Percentiles rank a stretch among this genome's conserved stretches.
phyloP scores from a whole-genome alignment of 352 stramenopile genomes.

The Phytopythium chamaehyphon region DNA sequence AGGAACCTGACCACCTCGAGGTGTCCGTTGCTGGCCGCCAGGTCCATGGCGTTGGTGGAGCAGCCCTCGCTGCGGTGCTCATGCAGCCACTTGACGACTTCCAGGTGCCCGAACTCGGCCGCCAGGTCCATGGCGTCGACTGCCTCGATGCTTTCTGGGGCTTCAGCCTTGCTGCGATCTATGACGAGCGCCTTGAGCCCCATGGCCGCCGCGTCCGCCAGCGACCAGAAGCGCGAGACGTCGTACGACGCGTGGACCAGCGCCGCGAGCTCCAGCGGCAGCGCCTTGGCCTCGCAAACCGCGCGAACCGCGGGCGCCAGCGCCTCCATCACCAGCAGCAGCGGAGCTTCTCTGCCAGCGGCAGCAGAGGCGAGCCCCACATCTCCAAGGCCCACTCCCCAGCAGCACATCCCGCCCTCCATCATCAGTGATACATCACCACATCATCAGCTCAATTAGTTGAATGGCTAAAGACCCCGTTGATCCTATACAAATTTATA shows the following conservation, averaged over 20 bases:
- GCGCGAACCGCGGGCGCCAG: slow-evolving; percentile 29
- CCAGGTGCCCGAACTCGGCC: slow-evolving; percentile 51
- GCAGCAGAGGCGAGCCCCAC: neutral
- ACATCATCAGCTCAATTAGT: no score
- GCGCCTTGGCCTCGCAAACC: slow-evolving; percentile 26
- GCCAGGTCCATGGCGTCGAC: slow-evolving; percentile 49
- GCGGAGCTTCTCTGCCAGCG: neutral
- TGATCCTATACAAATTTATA: neutral
- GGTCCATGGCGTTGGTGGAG: slow-evolving; percentile 63
- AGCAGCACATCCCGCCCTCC: neutral
- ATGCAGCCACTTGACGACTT: slow-evolving; percentile 57
- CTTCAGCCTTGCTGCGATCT: slow-evolving; percentile 13
- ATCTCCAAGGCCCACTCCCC: no score
- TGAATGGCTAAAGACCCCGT: no score
- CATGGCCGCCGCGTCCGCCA: slow-evolving; percentile 31
- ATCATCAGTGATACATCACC: no score
- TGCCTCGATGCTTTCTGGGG: slow-evolving; percentile 1
- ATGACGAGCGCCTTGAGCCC: slow-evolving; percentile 32
- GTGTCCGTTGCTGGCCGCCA: slow-evolving; percentile 55
- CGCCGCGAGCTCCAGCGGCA: slow-evolving; percentile 27
- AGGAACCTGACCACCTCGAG: slow-evolving; percentile 52
- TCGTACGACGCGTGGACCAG: slow-evolving; percentile 39
- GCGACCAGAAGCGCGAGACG: slow-evolving; percentile 26
- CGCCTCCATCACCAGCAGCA: no score
- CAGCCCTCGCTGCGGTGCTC: slow-evolving; percentile 43